Conservation (phyloP, 805 yeast species). For the Candida argentea region DNA sequence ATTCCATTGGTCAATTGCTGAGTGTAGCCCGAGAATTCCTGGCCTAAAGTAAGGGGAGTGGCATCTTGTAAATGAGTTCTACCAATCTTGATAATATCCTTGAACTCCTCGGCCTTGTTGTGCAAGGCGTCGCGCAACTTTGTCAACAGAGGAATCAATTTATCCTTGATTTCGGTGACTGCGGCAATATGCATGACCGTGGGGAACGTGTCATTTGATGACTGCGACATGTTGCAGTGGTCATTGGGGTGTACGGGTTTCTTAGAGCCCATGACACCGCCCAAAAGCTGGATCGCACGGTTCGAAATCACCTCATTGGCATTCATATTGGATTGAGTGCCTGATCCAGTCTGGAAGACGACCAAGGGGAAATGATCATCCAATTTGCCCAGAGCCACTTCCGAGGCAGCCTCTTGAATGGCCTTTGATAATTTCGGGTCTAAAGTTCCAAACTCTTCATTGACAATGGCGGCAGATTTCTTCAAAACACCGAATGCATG, state of each 20-base stretch:
- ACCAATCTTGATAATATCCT: constrained; percentile 90
- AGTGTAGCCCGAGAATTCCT: constrained; percentile 94
- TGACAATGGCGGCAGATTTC: constrained; percentile 90
- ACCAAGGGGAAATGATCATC: constrained; percentile 94
- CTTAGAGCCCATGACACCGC: constrained; percentile 88
- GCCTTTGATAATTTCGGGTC: constrained; percentile 79
- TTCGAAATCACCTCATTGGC: constrained; percentile 98
- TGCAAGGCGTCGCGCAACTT: constrained; percentile 70
- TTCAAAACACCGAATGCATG: constrained; percentile 89
- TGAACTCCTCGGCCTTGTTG: constrained; percentile 73
- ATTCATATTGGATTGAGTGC: constrained; percentile 98
- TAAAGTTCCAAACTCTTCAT: constrained; percentile 65
- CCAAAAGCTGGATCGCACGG: constrained; percentile 93
- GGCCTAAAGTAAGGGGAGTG: constrained; percentile 95
- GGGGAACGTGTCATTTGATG: constrained; percentile 99
- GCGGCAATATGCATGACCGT: constrained; percentile 99
- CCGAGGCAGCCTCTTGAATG: constrained; percentile 90
- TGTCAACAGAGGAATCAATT: constrained; percentile 71
- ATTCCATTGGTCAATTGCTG: constrained; percentile 90
- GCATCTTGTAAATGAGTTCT: constrained; percentile 99
- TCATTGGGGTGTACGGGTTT: constrained; percentile 96
- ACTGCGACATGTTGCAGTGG: constrained; percentile 96
- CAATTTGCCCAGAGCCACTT: constrained; percentile 86
- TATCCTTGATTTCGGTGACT: constrained; percentile 71
- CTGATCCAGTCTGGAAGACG: constrained; percentile 98